These are phyloP conservation scores for Lotmaria passim DNA, from an alignment of 208 protist species.

Conservation along the genomic window DNA sequence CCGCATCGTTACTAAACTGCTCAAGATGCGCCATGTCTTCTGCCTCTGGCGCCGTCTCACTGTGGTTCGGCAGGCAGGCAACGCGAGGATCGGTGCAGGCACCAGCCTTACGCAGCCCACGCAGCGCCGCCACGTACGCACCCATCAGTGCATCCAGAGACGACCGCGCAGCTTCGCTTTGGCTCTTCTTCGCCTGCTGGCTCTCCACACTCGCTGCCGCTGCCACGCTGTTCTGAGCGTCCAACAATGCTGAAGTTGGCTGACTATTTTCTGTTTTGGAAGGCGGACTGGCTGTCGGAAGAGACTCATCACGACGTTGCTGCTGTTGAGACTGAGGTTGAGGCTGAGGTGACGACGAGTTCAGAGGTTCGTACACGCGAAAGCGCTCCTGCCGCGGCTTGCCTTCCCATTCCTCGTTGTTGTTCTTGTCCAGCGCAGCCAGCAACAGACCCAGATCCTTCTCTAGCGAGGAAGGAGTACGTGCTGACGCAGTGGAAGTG, in stretches of 20 bases:
- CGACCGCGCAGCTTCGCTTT: background rate
- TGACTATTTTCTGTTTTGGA: background rate
- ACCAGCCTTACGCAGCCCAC: conserved; percentile 13
- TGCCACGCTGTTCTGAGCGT: background rate
- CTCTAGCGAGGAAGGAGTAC: conserved; percentile 14
- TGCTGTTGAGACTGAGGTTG: background rate
- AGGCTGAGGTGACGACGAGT: background rate
- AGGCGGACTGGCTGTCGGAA: background rate
- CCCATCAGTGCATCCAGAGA: conserved; percentile 48
- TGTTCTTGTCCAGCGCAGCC: conserved; percentile 37
- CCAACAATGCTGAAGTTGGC: background rate
- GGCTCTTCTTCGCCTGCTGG: no score
- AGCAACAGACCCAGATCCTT: conserved; percentile 24
- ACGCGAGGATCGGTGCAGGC: background rate
- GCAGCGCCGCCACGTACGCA: conserved; percentile 42
- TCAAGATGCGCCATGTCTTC: no score
- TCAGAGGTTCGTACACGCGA: conserved; percentile 11
- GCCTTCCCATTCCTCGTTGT: conserved; percentile 40
- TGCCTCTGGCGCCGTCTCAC: no score
- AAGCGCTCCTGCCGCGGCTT: conserved; percentile 44
- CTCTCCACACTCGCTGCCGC: background rate
- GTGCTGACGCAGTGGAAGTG: background rate
- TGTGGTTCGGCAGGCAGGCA: background rate
- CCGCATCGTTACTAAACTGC: background rate
- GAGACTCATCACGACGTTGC: background rate